phyloP scores from a whole-genome alignment of 2,329 filamentous ascomycete genomes.

The Allantophomopsis lycopodina region DNA sequence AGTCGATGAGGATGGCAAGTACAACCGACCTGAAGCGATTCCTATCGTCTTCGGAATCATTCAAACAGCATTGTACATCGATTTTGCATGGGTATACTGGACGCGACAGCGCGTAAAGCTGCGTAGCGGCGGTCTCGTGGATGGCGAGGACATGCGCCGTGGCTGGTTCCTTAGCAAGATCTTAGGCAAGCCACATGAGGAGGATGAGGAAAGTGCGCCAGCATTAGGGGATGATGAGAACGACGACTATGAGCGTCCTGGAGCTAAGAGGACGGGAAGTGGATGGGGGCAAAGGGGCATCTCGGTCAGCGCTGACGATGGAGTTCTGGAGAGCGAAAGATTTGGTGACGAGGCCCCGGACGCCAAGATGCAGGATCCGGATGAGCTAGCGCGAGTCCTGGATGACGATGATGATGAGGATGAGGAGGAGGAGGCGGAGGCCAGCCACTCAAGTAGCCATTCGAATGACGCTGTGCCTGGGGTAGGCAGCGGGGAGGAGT shows the following conservation, averaged over 20 bases:
- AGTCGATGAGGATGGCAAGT: conserved; percentile 33
- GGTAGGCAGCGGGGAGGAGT: conserved; percentile 13
- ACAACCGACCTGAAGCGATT: conserved; percentile 44
- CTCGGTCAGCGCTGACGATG: conserved; percentile 52
- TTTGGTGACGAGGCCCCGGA: conserved; percentile 32
- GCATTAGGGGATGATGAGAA: conserved; percentile 14
- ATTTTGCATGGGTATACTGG: conserved; percentile 97
- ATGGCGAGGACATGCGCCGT: conserved; percentile 74
- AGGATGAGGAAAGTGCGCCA: conserved; percentile 9
- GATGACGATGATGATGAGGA: conserved; percentile 36
- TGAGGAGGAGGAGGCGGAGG: conserved; percentile 4
- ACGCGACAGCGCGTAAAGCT: conserved; percentile 89
- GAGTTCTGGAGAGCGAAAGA: conserved; percentile 33
- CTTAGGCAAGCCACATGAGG: conserved; percentile 46
- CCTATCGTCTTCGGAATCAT: conserved; percentile 77
- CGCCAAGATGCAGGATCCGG: conserved; percentile 52
- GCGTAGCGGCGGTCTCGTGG: conserved; percentile 73
- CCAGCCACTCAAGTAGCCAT: conserved; percentile 1
- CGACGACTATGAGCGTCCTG: conserved; percentile 3
- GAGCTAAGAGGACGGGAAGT: conserved; percentile 2
- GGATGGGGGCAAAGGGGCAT: conserved; percentile 49
- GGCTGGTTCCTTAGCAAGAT: conserved; percentile 75
- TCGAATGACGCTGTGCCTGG: background rate
- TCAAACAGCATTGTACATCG: conserved; percentile 79
- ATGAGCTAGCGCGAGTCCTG: conserved; percentile 46